A percentile compares a stretch with the other conserved stretches of the same genome.
Conservation (phyloP, 2,329 filamentous ascomycete species). For the Beauveria varroae region DNA sequence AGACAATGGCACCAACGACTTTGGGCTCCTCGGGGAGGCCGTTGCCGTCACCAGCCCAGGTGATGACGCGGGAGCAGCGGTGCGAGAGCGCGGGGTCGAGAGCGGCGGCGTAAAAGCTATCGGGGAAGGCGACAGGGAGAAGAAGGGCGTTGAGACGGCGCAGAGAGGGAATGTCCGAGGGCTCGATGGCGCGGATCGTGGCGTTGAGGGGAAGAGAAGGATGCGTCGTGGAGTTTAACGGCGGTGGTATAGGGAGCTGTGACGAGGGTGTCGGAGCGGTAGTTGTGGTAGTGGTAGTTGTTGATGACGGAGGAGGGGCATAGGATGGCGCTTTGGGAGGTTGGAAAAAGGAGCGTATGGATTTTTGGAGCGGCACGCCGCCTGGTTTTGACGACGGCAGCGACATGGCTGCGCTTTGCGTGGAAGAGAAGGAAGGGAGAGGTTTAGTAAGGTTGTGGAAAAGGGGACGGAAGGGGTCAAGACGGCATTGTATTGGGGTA, state of each 20-base stretch:
- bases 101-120: slow-evolving; percentile 53
- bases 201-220: slow-evolving; percentile 39
- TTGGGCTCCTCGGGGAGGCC: slow-evolving; percentile 29
- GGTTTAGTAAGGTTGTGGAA: neutral
- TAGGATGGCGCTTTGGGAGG: slow-evolving; percentile 36
- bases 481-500: neutral
- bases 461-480: neutral
- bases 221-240: slow-evolving; percentile 17
- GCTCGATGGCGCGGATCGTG: slow-evolving; percentile 42
- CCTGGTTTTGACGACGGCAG: slow-evolving; percentile 28
- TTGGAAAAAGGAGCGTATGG: slow-evolving; percentile 57
- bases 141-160: slow-evolving; percentile 59
- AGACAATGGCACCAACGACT: slow-evolving; percentile 55
- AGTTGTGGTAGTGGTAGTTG: slow-evolving; percentile 15
- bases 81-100: slow-evolving; percentile 41
- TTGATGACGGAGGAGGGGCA: slow-evolving; percentile 25
- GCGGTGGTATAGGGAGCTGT: slow-evolving; percentile 12
- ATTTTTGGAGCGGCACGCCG: slow-evolving; percentile 34
- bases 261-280: slow-evolving; percentile 14
- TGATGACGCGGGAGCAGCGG: slow-evolving; percentile 53
- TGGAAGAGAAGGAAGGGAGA: neutral
- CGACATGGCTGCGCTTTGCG: slow-evolving; percentile 25
- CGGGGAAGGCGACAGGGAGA: slow-evolving; percentile 56
- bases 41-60: slow-evolving; percentile 41
- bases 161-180: slow-evolving; percentile 48